phyloP scores from a whole-genome alignment of 2,329 filamentous ascomycete species.

The Apiospora kogelbergensis region DNA sequence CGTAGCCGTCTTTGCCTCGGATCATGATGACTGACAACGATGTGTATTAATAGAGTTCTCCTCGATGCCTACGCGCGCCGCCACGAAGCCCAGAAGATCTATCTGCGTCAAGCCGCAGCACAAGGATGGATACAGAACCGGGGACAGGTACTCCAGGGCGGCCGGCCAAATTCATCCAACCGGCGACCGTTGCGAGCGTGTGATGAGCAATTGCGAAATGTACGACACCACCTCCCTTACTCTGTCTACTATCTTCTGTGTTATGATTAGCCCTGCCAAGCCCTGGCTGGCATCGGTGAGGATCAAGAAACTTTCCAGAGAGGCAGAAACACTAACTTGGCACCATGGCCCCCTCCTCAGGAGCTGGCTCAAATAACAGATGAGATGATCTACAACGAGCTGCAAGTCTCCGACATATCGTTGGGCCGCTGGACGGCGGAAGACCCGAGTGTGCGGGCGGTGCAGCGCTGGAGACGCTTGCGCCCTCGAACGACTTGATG shows the following conservation, averaged over 20 bases:
- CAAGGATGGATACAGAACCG: constrained; percentile 60
- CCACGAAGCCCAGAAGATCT: constrained; percentile 66
- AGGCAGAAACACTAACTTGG: neutral
- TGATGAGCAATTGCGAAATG: constrained; percentile 57
- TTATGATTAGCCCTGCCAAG: neutral
- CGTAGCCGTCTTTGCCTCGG: neutral
- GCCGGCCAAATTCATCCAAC: constrained; percentile 46
- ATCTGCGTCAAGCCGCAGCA: constrained; percentile 58
- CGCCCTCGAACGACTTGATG: constrained; percentile 33
- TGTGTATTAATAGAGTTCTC: constrained; percentile 43
- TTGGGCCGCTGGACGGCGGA: constrained; percentile 64
- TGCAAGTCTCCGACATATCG: constrained; percentile 51
- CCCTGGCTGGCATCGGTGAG: neutral
- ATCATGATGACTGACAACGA: neutral
- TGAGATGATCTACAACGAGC: constrained; percentile 56
- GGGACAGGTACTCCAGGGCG: constrained; percentile 52
- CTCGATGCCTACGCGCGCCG: constrained; percentile 61
- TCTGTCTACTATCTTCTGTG: neutral
- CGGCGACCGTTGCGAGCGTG: constrained; percentile 51
- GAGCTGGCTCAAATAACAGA: constrained; percentile 60
- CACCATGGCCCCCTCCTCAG: constrained; percentile 32
- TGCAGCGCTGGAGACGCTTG: constrained; percentile 59
- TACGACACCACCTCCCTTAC: constrained; percentile 35
- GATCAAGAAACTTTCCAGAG: neutral
- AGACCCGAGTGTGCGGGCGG: constrained; percentile 57